Evolutionary conservation across 306 rosid genomes (phyloP).

Genomic region (Sesbania bispinosa): DNA sequence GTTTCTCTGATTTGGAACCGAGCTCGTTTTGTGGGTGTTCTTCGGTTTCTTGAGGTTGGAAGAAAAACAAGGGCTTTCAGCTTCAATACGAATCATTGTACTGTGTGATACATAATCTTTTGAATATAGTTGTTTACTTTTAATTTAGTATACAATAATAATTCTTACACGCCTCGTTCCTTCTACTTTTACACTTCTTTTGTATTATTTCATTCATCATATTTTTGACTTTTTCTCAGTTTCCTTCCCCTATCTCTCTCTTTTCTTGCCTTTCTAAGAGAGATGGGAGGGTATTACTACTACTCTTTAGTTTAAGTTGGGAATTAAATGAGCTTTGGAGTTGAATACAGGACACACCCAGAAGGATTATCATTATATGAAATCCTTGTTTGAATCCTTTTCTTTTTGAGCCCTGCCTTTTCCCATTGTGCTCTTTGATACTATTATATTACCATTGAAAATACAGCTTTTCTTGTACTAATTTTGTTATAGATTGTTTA

Average conservation of each 20-base stretch:
- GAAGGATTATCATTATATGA: conserved; percentile 1
- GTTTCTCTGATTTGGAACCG: conserved; percentile 16
- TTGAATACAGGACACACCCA: neutral
- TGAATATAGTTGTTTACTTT: neutral
- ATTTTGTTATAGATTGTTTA: conserved; percentile 15
- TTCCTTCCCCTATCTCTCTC: too few species aligned
- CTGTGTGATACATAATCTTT: neutral
- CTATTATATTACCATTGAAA: neutral
- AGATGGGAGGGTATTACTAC: too few species aligned
- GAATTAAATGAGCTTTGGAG: neutral
- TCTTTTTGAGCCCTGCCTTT: too few species aligned
- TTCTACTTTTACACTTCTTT: too few species aligned
- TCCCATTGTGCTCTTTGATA: neutral
- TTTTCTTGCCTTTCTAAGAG: too few species aligned
- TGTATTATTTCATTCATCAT: too few species aligned
- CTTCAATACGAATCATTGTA: neutral
- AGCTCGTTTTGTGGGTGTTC: neutral
- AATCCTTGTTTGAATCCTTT: neutral
- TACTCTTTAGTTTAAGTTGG: too few species aligned
- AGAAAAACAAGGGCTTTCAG: conserved; percentile 10
- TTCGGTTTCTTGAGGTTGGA: conserved; percentile 13
- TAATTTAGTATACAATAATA: too few species aligned
- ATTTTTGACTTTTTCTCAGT: too few species aligned
- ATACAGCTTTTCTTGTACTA: neutral
- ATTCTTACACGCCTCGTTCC: too few species aligned